Evolutionary conservation across 495 filamentous ascomycete genomes (phyloP).

Genomic region (Talaromyces wortmannii): DNA sequence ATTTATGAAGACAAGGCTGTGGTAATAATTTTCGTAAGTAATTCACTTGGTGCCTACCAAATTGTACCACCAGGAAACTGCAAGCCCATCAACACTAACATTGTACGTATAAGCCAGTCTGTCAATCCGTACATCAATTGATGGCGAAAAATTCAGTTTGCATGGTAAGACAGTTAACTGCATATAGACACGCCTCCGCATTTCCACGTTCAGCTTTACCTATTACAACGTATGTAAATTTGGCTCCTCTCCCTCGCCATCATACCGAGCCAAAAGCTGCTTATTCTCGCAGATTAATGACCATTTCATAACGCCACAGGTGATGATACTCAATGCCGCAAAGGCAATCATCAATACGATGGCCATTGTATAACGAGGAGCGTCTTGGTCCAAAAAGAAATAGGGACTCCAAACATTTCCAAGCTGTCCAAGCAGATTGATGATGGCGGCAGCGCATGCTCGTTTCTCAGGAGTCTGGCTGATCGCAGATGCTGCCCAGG

Average conservation of each 20-base stretch:
- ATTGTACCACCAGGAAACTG: too few relatives aligned
- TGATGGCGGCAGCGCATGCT: background rate
- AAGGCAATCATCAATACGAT: slow-evolving; percentile 1
- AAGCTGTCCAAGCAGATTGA: background rate
- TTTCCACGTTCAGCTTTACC: too few relatives aligned
- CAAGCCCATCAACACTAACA: too few relatives aligned
- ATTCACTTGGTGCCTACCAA: too few relatives aligned
- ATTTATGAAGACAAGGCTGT: too few relatives aligned
- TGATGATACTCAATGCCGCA: background rate
- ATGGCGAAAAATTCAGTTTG: too few relatives aligned
- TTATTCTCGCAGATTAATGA: background rate
- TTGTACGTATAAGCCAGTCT: too few relatives aligned
- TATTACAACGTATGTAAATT: background rate
- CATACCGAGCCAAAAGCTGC: background rate
- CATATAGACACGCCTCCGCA: too few relatives aligned
- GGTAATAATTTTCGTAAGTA: too few relatives aligned
- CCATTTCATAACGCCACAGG: background rate
- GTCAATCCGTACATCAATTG: too few relatives aligned
- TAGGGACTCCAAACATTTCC: slow-evolving; percentile 2
- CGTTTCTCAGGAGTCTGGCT: slow-evolving; percentile 44
- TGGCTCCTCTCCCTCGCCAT: background rate
- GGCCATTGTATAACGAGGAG: background rate
- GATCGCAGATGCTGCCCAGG: slow-evolving; percentile 48
- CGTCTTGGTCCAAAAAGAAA: background rate
- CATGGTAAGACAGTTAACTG: too few relatives aligned